A percentile compares a stretch with the other conserved stretches of the same genome.
Conservation (phyloP, 2,329 filamentous ascomycete genomes). For the Aspergillus phoenicis region DNA sequence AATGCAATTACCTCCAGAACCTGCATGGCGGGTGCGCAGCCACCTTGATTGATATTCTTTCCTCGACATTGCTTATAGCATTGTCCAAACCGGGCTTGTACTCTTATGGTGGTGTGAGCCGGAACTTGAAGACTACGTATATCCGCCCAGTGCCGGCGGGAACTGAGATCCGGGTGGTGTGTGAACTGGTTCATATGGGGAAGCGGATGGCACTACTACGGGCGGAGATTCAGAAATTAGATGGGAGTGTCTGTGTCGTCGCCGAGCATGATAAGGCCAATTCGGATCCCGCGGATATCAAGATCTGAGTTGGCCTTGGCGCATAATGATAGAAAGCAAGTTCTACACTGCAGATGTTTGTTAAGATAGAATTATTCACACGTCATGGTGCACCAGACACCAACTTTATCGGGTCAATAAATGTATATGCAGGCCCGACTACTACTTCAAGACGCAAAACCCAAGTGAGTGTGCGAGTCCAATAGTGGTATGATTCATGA, state of each 20-base stretch:
- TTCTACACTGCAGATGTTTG: background rate
- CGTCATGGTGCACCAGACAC: background rate
- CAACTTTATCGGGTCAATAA: background rate
- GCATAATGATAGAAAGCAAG: constrained; percentile 6
- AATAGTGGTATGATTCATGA: constrained; percentile 24
- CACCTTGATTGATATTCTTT: constrained; percentile 68
- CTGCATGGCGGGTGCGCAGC: constrained; percentile 80
- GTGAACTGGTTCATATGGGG: constrained; percentile 62
- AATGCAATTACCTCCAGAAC: constrained; percentile 90
- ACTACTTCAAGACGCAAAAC: constrained; percentile 7
- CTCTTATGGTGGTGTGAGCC: constrained; percentile 63
- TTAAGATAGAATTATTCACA: background rate
- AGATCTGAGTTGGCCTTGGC: too few species aligned
- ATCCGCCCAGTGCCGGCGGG: constrained; percentile 62
- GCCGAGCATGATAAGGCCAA: constrained; percentile 69
- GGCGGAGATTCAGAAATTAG: constrained; percentile 58
- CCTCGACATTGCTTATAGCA: constrained; percentile 60
- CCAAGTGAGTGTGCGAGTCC: constrained; percentile 13
- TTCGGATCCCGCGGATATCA: constrained; percentile 50
- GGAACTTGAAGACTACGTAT: constrained; percentile 69
- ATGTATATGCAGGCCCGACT: background rate
- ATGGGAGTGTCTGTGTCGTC: constrained; percentile 56
- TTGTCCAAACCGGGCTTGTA: constrained; percentile 63
- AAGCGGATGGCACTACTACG: constrained; percentile 56
- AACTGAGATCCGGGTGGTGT: constrained; percentile 55